These are phyloP conservation scores for Auricularia cornea DNA, from an alignment of 768 basidiomycete species.

Conservation along the genomic window DNA sequence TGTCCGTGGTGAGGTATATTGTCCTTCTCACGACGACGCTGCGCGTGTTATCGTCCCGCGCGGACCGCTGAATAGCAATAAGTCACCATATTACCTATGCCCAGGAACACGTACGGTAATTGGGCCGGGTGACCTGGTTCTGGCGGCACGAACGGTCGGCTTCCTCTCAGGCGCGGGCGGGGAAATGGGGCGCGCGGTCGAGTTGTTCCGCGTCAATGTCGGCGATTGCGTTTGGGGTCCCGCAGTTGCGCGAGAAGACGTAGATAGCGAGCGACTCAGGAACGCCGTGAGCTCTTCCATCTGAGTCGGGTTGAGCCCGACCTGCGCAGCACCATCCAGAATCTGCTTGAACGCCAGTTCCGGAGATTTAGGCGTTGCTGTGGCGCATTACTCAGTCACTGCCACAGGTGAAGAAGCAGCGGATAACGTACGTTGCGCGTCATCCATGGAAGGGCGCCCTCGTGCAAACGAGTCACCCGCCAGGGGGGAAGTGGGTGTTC, in stretches of 20 bases:
- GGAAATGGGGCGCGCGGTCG: conserved; percentile 11
- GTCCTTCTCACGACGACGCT: conserved; percentile 59
- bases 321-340: conserved; percentile 64
- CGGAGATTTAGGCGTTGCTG: background rate
- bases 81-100: background rate
- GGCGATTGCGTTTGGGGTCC: conserved; percentile 31
- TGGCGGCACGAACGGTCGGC: background rate
- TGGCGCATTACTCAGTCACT: background rate
- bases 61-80: background rate
- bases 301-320: conserved; percentile 59
- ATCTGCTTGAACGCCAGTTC: conserved; percentile 58
- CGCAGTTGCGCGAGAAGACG: conserved; percentile 13
- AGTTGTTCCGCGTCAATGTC: conserved; percentile 36
- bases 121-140: background rate
- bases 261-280: conserved; percentile 61
- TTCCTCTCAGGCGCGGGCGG: background rate
- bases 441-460: background rate
- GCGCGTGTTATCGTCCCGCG: conserved; percentile 1
- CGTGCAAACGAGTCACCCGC: background rate
- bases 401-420: background rate
- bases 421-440: background rate
- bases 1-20: conserved; percentile 22
- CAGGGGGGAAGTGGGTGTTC: conserved; percentile 9
- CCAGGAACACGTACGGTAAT: background rate
- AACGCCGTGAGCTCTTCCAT: conserved; percentile 52